A percentile compares a stretch with the other conserved stretches of the same genome.
These are phyloP conservation scores for Ramalina peruviana DNA, from an alignment of 495 filamentous ascomycete genomes.

Conservation along the genomic window DNA sequence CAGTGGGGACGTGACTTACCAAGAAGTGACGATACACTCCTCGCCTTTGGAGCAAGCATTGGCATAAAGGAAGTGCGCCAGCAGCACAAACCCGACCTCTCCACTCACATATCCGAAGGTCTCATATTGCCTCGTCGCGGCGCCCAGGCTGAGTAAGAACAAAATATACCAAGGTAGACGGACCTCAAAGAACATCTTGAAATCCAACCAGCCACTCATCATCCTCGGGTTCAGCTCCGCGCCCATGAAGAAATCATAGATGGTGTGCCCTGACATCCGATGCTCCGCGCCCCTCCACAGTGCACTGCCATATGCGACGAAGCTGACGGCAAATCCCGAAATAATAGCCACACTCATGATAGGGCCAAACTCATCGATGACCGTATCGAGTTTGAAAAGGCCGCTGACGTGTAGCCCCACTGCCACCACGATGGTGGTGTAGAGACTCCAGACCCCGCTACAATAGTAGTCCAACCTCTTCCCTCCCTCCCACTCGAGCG, in stretches of 20 bases:
- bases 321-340: slow-evolving; percentile 65
- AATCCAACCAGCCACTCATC: slow-evolving; percentile 73
- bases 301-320: slow-evolving; percentile 76
- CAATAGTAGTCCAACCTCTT: slow-evolving; percentile 88
- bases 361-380: slow-evolving; percentile 91
- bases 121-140: slow-evolving; percentile 81
- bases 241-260: slow-evolving; percentile 99
- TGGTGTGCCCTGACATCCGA: slow-evolving; percentile 78
- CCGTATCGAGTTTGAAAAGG: slow-evolving; percentile 78
- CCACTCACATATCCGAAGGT: slow-evolving; percentile 80
- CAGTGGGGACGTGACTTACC: slow-evolving; percentile 31
- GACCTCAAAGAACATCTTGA: slow-evolving; percentile 99
- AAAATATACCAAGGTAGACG: slow-evolving; percentile 94
- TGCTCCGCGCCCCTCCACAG: slow-evolving; percentile 66
- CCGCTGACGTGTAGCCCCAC: slow-evolving; percentile 61
- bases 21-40: slow-evolving; percentile 85
- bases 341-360: slow-evolving; percentile 82
- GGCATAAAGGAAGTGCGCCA: slow-evolving; percentile 93
- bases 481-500: slow-evolving; percentile 66
- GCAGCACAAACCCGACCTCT: slow-evolving; percentile 73
- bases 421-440: slow-evolving; percentile 60
- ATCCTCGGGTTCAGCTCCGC: slow-evolving; percentile 92
- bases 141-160: slow-evolving; percentile 59
- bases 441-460: slow-evolving; percentile 76
- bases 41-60: slow-evolving; percentile 96